These are phyloP conservation scores for Lactuca sativa DNA, from an alignment of 129 eudicot species.

Conservation along the genomic window DNA sequence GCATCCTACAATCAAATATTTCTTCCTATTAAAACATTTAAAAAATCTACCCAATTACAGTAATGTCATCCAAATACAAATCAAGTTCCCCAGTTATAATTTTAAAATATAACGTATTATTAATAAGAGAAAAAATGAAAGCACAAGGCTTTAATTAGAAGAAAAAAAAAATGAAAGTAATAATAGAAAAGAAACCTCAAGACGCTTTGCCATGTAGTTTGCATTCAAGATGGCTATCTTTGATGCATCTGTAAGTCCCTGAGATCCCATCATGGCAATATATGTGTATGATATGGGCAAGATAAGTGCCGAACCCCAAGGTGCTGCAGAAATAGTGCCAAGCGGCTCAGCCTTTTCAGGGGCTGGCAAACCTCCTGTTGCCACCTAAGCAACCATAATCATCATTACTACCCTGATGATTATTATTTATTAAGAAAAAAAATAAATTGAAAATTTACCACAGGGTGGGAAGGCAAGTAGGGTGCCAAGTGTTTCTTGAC, in stretches of 20 bases:
- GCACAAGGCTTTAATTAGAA: too few species aligned
- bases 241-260: conserved; percentile 92
- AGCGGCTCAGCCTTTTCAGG: conserved; percentile 72
- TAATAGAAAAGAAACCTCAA: conserved; percentile 54
- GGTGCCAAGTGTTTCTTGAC: conserved; percentile 97
- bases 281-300: conserved; percentile 96
- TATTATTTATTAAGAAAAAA: too few species aligned
- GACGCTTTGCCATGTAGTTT: conserved; percentile 97
- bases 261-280: conserved; percentile 99
- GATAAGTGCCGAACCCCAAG: conserved; percentile 99
- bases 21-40: too few species aligned
- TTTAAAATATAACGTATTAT: too few species aligned
- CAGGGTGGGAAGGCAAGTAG: conserved; percentile 94
- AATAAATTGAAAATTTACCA: conserved; percentile 45
- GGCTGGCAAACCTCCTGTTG: conserved; percentile 92
- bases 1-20: too few species aligned
- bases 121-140: too few species aligned
- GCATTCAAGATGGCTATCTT: conserved; percentile 95
- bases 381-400: conserved; percentile 13
- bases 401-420: too few species aligned
- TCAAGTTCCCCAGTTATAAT: too few species aligned
- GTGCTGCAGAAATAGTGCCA: conserved; percentile 96
- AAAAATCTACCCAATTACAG: too few species aligned
- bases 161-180: too few species aligned
- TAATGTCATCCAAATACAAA: too few species aligned